Evolutionary conservation across 306 rosid genomes (phyloP), one percentile per base, ranked within the genome.

Genomic region (Vicia villosa): DNA sequence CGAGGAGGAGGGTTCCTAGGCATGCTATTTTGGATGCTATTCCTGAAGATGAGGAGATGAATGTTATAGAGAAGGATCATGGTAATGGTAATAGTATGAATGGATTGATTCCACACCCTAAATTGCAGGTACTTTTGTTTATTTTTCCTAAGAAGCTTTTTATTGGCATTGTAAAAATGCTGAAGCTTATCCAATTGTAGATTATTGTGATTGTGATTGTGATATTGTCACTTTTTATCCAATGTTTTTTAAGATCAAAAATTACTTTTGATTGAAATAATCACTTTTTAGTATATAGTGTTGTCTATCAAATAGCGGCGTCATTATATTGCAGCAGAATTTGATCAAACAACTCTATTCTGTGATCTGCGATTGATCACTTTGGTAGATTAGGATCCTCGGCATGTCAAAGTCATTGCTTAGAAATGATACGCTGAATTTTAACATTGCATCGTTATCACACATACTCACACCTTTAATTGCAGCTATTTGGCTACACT

Each of bases 21-120:
- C 96, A 85, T n/a, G 57, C 72, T 42, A 76, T 57, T 42, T 82
- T 91, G 13, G 96, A 91, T 69, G 96, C 90, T 2, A 91, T 91
- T 79, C 97, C 97, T 7, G 97, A 91, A 79, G 94, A 89, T 47
- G 96, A 89, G 60, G 97, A 89, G 58, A 66, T 85, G 74, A 43
- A 43, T 66, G 14, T 81, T 63, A 40, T n/a, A 59, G 88, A 75
- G 52, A 88, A 89, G 85, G 91, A 83, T 13, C 74, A 51, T 3
- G 70, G 54, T 72, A 57, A 51, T 3, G 70, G 54, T 72, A 57
- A 10, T 57, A 69, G 69, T 26, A 30, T 28, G 12, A 56, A 82
- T 15, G 91, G 79, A 1, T 74, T 83, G 42, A 28, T 82, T 68
- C 75, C 74, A 13, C 80, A 71, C 3, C 72, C 76, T 1, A 86